Base-by-base conservation (phyloP, 169 alveolate genomes). In the Eimeria necatrix region DNA sequence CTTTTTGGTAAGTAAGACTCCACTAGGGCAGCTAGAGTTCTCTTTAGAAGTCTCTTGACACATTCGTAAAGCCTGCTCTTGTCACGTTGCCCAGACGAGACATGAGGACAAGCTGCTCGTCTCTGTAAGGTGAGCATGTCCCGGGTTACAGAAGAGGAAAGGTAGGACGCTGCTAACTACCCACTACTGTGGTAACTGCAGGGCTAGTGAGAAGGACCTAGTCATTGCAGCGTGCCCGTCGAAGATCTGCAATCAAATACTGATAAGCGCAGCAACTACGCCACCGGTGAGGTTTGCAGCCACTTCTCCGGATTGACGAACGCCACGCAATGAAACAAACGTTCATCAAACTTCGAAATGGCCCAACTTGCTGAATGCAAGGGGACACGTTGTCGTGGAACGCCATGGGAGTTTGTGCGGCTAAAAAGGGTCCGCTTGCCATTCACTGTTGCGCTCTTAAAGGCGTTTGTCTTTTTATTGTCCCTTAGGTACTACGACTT, bases 191-290 rank as follows among this genome's bases (percentile, higher is more conserved):
- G 59, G 24, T 56, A 53, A 26, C 52, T 61, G 46, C 81, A 85
- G 92, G 92, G 80, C 49, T 48, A 52, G 26, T 59, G 81, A 80
- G 22, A 85, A 85, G 51, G 92, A 85, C 24, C 92, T 85, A n/a
- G 92, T 85, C 92, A 59, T 85, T 60, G 92, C 92, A 32, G 92
- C 92, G 22, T 85, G 92, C 61, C 80, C 92, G n/a, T 85, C 92
- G 46, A 85, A 85, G 24, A 46, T 85, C 48, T 85, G 80, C 56
- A 85, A 85, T 22, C 92, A 85, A 60, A 85, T 85, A 60, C 41
- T 85, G 71, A 22, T 85, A 22, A 85, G 92, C 78, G 60, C 92
- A 60, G 80, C 92, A 32, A 85, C 56, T 85, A 41, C 92, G 4
- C 92, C 92, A 1, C 92, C 92, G 16, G 92, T 85, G 61, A 85